Evolutionary conservation across 2,329 filamentous ascomycete genomes (phyloP), one percentile per base, ranked within the genome.

Genomic region (Neurospora sp.): DNA sequence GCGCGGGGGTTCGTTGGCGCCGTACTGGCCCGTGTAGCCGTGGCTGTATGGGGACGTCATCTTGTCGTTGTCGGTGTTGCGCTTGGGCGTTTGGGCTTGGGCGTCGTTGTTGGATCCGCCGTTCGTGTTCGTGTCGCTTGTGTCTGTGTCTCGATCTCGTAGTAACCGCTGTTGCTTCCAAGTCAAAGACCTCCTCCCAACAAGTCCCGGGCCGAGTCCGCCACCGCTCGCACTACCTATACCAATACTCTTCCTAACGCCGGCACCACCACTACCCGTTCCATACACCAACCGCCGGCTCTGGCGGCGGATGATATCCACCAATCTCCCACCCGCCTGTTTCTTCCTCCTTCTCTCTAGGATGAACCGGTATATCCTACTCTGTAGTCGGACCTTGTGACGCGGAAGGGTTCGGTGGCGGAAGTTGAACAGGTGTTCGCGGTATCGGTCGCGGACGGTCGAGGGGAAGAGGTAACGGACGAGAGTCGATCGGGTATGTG

Each of bases 311-410:
- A 82, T 77, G 36, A 80, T 74, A 74, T 85, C 83, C 71, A 85
- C 75, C 71, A 85, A 77, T 67, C 82, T 80, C 73, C 79, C 82
- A 77, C 82, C 81, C 73, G 85, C 82, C 74, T 81, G 79, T 71
- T 85, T 83, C 74, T 82, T 85, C 66, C 81, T 83, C 79, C 92
- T 89, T 67, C 87, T 86, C 74, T 85, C 83, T 72, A 94, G 82
- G 70, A 96, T 84, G 73, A 90, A 92, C 66, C 85, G 86, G 78
- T 96, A 96, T 73, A 97, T 88, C 69, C 89, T 87, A 43, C 89
- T 89, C 80, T 97, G 93, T 8, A 92, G 81, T 68, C 86, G 84
- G 77, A 90, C 88, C 76, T 90, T 91, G 75, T 92, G 85, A 67
- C 84, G 82, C 12, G 92, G 92, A 33, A 97, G 80, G 5, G 87